Evolutionary conservation across 305 asterid species (phyloP), one percentile per base, ranked within the genome.

Genomic region (Fraxinus floribunda): DNA sequence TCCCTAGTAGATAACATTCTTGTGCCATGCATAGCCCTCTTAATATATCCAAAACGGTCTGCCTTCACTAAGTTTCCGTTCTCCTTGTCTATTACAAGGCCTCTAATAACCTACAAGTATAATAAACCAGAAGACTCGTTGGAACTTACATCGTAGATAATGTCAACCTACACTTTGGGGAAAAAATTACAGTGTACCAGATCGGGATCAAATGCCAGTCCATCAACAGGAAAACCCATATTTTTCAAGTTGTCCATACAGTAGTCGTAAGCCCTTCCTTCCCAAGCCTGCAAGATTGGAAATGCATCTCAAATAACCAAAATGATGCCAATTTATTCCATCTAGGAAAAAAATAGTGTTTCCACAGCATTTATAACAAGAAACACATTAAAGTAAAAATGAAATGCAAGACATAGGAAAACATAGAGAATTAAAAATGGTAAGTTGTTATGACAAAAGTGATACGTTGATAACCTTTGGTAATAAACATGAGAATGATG

Each of bases 241-340:
- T 79, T 92, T 86, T 88, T 88, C 85, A 93, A 87, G 83, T 94
- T 94, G 0, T 90, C 94, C 92, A 94, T 85, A 81, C 98, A 94
- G 86, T 94, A 94, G 88, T 94, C 98, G 74, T 94, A 94, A 80
- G 98, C 98, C 91, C 98, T 92, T 78, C 98, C 98, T 83, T 94
- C 98, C 98, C 98, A 94, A 41, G 97, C 98, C 98, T 93, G 92
- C 81, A 86, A 88, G 76, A 71, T 71, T 13, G 76, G 22, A 29
- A 71, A 70, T 7, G 35, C 41, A 3, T 70, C 36, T 66, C 35
- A 70, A 16, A 70, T 30, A 15, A 70, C 41, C 20, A 70, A 11
- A 29, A 71, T 32, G 44, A 30, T 71, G 44, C 38, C 13, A 71
- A 32, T 32, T 29, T 70, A 30, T 30, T 30, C 24, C 76, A 71